Conservation (phyloP, 345 rosid species). For the Pistacia integerrima region DNA sequence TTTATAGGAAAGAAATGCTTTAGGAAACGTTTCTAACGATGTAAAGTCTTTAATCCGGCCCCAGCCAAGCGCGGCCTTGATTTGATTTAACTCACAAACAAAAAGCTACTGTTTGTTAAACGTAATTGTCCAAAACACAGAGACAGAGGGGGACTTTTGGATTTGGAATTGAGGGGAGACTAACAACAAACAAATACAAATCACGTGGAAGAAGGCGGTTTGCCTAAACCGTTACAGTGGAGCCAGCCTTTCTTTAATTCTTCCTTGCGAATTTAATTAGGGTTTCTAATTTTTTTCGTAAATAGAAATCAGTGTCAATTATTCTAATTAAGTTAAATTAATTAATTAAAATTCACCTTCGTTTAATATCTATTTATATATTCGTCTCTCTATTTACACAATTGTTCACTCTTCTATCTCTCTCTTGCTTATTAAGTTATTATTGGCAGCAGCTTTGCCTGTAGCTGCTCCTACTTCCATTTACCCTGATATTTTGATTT, state of each 20-base stretch:
- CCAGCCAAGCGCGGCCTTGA: too few relatives aligned
- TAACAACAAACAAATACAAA: constrained; percentile 25
- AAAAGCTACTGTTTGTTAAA: too few relatives aligned
- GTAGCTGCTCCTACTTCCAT: constrained; percentile 1
- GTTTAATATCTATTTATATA: background rate
- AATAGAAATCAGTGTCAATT: background rate
- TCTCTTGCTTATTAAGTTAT: background rate
- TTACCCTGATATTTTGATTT: constrained; percentile 7
- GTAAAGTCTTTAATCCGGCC: too few relatives aligned
- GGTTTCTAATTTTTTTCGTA: constrained; percentile 17
- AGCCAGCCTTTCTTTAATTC: constrained; percentile 21
- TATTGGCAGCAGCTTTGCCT: constrained; percentile 20
- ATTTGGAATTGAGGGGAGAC: constrained; percentile 23
- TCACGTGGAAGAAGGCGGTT: constrained; percentile 48
- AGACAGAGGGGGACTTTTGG: constrained; percentile 37
- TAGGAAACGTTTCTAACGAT: background rate
- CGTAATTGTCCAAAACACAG: background rate
- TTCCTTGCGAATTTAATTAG: constrained; percentile 11
- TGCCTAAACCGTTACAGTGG: constrained; percentile 43
- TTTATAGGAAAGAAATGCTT: background rate
- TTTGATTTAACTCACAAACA: too few relatives aligned
- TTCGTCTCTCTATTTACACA: background rate
- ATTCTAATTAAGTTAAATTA: background rate
- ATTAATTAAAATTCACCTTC: background rate
- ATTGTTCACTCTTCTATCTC: constrained; percentile 6